These are phyloP conservation scores for Cladosporium sp. DNA, from an alignment of 2,329 filamentous ascomycete genomes.

Conservation along the genomic window DNA sequence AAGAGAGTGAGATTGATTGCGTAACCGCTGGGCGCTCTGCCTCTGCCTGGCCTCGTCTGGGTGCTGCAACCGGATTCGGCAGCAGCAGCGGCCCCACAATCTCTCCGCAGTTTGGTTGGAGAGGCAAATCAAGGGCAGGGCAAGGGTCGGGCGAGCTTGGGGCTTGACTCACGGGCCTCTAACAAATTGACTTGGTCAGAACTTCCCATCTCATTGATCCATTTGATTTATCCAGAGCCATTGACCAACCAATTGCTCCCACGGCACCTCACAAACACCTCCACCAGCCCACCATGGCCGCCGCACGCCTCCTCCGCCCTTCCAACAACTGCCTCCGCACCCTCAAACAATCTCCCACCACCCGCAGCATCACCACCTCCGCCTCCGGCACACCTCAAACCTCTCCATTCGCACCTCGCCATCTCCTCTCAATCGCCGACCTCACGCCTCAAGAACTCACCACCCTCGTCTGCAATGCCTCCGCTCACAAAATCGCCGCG, in stretches of 20 bases:
- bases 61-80: neutral
- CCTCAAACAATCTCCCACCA: constrained; percentile 18
- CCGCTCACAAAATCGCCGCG: constrained; percentile 68
- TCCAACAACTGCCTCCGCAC: constrained; percentile 18
- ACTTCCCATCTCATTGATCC: no score
- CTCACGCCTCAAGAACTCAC: constrained; percentile 75
- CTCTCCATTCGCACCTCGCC: constrained; percentile 65
- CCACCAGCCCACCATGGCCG: constrained; percentile 17
- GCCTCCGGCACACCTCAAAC: constrained; percentile 36
- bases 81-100: neutral
- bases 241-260: neutral
- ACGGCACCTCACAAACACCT: neutral
- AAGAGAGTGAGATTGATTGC: no score
- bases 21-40: no score
- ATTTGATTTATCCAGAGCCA: neutral
- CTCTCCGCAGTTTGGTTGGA: neutral
- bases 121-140: neutral
- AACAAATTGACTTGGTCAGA: no score
- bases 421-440: constrained; percentile 89
- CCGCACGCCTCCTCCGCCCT: constrained; percentile 21
- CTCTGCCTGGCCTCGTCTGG: no score
- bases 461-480: constrained; percentile 77
- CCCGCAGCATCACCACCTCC: constrained; percentile 23
- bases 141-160: neutral
- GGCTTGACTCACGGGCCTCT: neutral